These are phyloP conservation scores for Fusarium solani-melongenae DNA, from an alignment of 2,329 filamentous ascomycete species.

Conservation along the genomic window DNA sequence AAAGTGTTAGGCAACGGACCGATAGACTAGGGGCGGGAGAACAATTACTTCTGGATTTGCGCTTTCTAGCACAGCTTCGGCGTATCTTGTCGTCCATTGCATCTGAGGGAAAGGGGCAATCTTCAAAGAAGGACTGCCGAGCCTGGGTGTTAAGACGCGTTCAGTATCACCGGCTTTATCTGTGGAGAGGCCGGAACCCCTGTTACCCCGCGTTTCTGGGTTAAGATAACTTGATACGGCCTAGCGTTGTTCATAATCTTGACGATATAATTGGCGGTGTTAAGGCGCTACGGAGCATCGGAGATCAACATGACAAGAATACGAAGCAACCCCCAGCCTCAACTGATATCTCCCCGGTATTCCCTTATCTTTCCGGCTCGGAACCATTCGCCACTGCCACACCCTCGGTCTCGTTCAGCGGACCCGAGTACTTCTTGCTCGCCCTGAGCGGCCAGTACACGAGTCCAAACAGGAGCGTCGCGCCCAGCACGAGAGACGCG, in stretches of 20 bases:
- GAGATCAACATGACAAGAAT: not conserved
- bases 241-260: not conserved
- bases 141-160: not conserved
- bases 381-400: not conserved
- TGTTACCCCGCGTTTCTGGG: slow-evolving; percentile 1
- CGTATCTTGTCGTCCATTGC: not conserved
- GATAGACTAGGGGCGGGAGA: no score
- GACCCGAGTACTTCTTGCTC: slow-evolving; percentile 24
- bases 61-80: not conserved
- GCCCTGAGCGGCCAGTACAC: slow-evolving; percentile 30
- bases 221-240: not conserved
- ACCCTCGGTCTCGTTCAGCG: slow-evolving; percentile 17
- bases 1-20: not conserved
- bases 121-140: not conserved
- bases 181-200: not conserved
- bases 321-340: not conserved
- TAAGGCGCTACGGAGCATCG: not conserved
- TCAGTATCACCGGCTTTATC: not conserved
- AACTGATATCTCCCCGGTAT: not conserved
- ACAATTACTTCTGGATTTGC: slow-evolving; percentile 14
- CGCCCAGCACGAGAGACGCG: slow-evolving; percentile 21
- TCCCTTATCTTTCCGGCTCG: not conserved
- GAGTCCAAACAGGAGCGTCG: slow-evolving; percentile 21
- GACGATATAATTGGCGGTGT: not conserved
- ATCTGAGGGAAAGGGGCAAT: not conserved